Conservation (phyloP, 2,329 filamentous ascomycete genomes). For the Phaeosphaeriaceae sp. region DNA sequence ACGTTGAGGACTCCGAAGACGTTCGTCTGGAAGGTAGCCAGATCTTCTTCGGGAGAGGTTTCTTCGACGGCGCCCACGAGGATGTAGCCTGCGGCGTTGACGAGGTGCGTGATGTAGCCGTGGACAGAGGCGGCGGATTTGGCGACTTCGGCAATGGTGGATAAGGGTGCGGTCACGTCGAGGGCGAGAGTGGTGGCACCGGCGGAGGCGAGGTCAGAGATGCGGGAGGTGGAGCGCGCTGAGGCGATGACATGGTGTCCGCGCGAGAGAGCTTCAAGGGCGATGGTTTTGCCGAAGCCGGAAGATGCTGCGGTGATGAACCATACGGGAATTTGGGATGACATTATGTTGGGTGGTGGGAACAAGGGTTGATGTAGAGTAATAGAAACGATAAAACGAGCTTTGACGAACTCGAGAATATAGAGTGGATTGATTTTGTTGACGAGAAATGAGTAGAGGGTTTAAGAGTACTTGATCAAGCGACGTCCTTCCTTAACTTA, state of each 20-base stretch:
- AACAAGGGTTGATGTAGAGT: neutral
- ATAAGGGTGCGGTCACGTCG: constrained; percentile 50
- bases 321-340: constrained; percentile 49
- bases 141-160: constrained; percentile 44
- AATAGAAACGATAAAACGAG: neutral
- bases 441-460: too few species aligned
- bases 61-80: constrained; percentile 56
- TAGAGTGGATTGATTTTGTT: neutral
- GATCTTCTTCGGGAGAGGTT: constrained; percentile 52
- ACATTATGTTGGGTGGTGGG: neutral
- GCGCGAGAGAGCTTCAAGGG: constrained; percentile 51
- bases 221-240: constrained; percentile 49
- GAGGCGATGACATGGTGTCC: constrained; percentile 60
- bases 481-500: too few species aligned
- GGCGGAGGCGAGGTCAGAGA: constrained; percentile 42
- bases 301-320: constrained; percentile 59
- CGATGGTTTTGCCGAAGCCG: constrained; percentile 57
- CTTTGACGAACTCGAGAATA: too few species aligned
- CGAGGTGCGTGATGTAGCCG: constrained; percentile 54
- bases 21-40: constrained; percentile 59
- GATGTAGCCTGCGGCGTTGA: constrained; percentile 58
- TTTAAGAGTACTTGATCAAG: too few species aligned
- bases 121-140: constrained; percentile 49
- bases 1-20: constrained; percentile 61
- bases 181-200: constrained; percentile 48